Base-by-base conservation (phyloP, 2,329 filamentous ascomycete genomes). In the Alternaria sp. region DNA sequence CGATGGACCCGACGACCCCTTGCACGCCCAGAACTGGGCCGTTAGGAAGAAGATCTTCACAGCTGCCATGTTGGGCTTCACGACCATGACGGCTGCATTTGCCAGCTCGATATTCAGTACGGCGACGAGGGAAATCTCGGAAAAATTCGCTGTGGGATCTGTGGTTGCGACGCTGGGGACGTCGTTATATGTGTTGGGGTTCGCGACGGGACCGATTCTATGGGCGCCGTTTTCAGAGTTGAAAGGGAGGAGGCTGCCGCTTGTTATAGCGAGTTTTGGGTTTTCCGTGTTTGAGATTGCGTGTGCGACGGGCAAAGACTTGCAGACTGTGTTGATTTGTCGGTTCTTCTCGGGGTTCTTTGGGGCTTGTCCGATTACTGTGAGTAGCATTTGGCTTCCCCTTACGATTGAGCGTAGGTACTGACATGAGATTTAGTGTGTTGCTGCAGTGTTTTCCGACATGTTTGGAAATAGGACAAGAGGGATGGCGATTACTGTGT, bases 11-110 rank as follows among this genome's bases (percentile, higher is more conserved):
- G 85, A 93, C 65, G 93, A 97, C 71, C 93, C 93, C 3, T 74
- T 94, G 61, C 93, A 96, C 78, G 90, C 92, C 1, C 91, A 94
- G 80, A 97, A 97, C 76, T 97, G 93, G 93, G 85, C 91, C 0
- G 73, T 91, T 54, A 86, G 81, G 74, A 94, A 91, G 82, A 97
- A 96, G 88, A 51, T 93, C 39, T 69, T 86, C 5, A 91, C 89
- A 0, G 87, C 88, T 20, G 83, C 84, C 41, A 89, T 93, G 69
- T 81, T 94, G 7, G 91, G 88, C 16, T 93, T 88, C 71, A 92
- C 90, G 14, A 93, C 91, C 18, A 82, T 93, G 69, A 72, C 72
- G 1, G 82, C 90, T 0, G 86, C 91, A 5, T 94, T 94, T 71
- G 87, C 89, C 0, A 78, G 74, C 46, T 78, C 75, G 44, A 80